Evolutionary conservation across 768 basidiomycete genomes (phyloP).

Genomic region (Lactarius hatsudake): DNA sequence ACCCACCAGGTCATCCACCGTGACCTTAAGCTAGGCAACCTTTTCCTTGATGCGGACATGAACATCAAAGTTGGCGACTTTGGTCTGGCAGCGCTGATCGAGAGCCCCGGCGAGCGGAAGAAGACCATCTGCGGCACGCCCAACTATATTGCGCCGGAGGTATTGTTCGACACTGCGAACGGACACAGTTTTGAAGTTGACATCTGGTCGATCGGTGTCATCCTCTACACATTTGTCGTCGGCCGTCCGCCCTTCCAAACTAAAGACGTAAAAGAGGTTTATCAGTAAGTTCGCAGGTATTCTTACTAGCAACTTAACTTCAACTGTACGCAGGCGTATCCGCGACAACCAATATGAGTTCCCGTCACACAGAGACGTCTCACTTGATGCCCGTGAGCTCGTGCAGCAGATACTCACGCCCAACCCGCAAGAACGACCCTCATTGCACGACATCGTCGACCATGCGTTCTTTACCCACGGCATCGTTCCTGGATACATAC

Average conservation of each 20-base stretch:
- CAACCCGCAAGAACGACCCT: constrained; percentile 78
- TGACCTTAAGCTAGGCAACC: constrained; percentile 93
- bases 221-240: constrained; percentile 89
- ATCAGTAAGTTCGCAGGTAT: constrained; percentile 57
- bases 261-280: constrained; percentile 95
- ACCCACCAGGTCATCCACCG: constrained; percentile 95
- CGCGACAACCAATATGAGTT: constrained; percentile 92
- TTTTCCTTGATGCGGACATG: constrained; percentile 90
- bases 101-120: constrained; percentile 94
- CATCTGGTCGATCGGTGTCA: constrained; percentile 96
- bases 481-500: constrained; percentile 77
- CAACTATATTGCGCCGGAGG: constrained; percentile 98
- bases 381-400: constrained; percentile 68
- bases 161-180: constrained; percentile 91
- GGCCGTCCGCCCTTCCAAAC: constrained; percentile 99
- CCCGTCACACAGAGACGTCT: constrained; percentile 71
- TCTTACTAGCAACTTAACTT: constrained; percentile 3
- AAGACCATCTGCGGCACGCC: constrained; percentile 99
- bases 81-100: constrained; percentile 93
- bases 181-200: constrained; percentile 99
- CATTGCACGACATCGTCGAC: constrained; percentile 78
- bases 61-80: constrained; percentile 98
- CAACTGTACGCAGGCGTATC: constrained; percentile 61
- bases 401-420: constrained; percentile 84
- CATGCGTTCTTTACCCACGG: constrained; percentile 84